phyloP scores from a whole-genome alignment of 2,329 filamentous ascomycete species.

The Colletotrichum musae region DNA sequence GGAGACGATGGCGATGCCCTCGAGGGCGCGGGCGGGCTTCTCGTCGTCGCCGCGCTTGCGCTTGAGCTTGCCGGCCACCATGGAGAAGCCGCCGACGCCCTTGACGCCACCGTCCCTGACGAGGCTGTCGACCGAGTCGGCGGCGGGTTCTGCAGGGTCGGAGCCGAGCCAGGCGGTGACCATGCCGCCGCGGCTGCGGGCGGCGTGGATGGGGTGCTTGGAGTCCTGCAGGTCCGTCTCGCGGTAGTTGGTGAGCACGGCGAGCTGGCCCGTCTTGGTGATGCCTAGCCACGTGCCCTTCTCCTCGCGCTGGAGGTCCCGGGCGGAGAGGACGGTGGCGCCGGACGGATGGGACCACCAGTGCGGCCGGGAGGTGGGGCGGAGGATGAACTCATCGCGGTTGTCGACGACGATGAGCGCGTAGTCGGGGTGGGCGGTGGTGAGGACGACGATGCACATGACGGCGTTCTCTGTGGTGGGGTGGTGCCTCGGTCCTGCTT shows the following conservation, averaged over 20 bases:
- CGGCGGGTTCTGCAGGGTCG: slow-evolving; percentile 61
- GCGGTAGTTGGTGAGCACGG: slow-evolving; percentile 77
- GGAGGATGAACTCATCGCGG: slow-evolving; percentile 79
- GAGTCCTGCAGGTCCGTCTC: slow-evolving; percentile 66
- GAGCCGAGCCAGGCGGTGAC: slow-evolving; percentile 74
- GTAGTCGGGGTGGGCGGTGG: slow-evolving; percentile 82
- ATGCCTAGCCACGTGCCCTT: slow-evolving; percentile 78
- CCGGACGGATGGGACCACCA: slow-evolving; percentile 71
- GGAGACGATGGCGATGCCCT: slow-evolving; percentile 73
- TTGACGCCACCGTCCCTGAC: slow-evolving; percentile 68
- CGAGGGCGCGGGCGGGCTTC: slow-evolving; percentile 46
- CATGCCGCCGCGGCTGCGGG: slow-evolving; percentile 74
- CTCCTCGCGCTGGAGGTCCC: slow-evolving; percentile 73
- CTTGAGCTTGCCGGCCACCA: slow-evolving; percentile 74
- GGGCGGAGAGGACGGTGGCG: slow-evolving; percentile 68
- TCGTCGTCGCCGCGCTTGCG: slow-evolving; percentile 45
- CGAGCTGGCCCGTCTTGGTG: slow-evolving; percentile 71
- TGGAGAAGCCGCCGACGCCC: slow-evolving; percentile 76
- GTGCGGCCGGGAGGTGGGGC: slow-evolving; percentile 74
- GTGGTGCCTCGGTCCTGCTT: not conserved
- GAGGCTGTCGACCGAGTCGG: slow-evolving; percentile 66
- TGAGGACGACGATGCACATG: slow-evolving; percentile 86
- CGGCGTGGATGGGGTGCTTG: slow-evolving; percentile 66
- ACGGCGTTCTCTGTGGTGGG: not conserved
- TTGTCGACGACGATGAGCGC: slow-evolving; percentile 83